Conservation (phyloP, 352 stramenopile genomes). For the Plasmopara halstedii region DNA sequence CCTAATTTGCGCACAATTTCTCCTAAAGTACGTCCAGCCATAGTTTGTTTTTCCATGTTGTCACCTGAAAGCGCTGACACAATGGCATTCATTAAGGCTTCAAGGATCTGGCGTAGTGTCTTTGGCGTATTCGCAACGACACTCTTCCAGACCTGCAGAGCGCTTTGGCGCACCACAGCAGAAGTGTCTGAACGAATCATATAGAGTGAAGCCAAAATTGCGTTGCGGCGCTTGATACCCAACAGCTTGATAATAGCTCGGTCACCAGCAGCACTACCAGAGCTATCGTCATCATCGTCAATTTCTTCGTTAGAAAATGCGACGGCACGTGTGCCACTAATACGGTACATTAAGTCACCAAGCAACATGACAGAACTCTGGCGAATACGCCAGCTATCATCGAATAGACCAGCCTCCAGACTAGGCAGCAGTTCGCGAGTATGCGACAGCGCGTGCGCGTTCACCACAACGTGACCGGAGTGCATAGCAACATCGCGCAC, state of each 20-base stretch:
- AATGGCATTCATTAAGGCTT: constrained; percentile 93
- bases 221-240: constrained; percentile 90
- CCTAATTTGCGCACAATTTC: constrained; percentile 99
- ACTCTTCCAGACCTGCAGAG: constrained; percentile 99
- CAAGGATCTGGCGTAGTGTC: constrained; percentile 97
- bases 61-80: constrained; percentile 91
- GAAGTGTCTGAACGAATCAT: constrained; percentile 96
- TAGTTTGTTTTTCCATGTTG: constrained; percentile 84
- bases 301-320: constrained; percentile 30
- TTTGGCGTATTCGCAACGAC: constrained; percentile 96
- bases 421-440: constrained; percentile 96
- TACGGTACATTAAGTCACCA: constrained; percentile 93
- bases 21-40: constrained; percentile 91
- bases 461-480: constrained; percentile 97
- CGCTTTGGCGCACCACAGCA: constrained; percentile 93
- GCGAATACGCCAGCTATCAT: constrained; percentile 98
- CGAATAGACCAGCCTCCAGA: constrained; percentile 93
- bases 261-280: constrained; percentile 73
- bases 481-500: constrained; percentile 97
- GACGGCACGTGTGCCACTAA: constrained; percentile 94
- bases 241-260: constrained; percentile 88
- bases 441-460: constrained; percentile 94
- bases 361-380: constrained; percentile 96
- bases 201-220: constrained; percentile 97
- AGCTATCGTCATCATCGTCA: constrained; percentile 80